Evolutionary conservation across 176 grass and related monocot genomes (phyloP).

Genomic region (Musa troglodytarum): DNA sequence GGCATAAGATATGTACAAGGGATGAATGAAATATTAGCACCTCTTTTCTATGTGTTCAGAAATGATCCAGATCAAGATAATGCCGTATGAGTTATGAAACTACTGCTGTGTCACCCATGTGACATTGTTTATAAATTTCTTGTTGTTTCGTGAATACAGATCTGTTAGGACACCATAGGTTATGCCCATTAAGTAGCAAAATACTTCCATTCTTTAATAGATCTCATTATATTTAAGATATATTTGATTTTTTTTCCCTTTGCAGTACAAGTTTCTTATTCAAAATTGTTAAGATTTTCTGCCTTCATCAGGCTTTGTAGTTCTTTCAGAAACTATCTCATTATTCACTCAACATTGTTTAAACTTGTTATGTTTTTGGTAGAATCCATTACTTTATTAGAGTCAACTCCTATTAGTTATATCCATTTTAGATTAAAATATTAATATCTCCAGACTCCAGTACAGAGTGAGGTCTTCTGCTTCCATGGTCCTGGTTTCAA

Average conservation of each 20-base stretch:
- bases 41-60: conserved; percentile 71
- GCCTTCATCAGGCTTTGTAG: too few species aligned
- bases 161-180: too few species aligned
- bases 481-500: not conserved
- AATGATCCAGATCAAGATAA: conserved; percentile 70
- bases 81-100: conserved; percentile 67
- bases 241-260: too few species aligned
- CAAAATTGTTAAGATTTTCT: too few species aligned
- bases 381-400: not conserved
- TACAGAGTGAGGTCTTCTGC: not conserved
- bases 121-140: not conserved
- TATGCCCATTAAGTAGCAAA: too few species aligned
- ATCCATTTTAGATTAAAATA: not conserved
- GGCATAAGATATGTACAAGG: conserved; percentile 93
- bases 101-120: conserved; percentile 1
- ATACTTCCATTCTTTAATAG: too few species aligned
- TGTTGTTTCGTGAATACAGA: too few species aligned
- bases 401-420: not conserved
- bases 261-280: too few species aligned
- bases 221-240: too few species aligned
- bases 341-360: not conserved
- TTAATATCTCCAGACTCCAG: too few species aligned
- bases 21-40: conserved; percentile 90
- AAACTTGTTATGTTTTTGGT: not conserved
- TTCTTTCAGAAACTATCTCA: not conserved